Percentiles rank a stretch among this genome's conserved stretches.
These are phyloP conservation scores for Erythrophleum ivorense DNA, from an alignment of 331 rosid species.

Conservation along the genomic window DNA sequence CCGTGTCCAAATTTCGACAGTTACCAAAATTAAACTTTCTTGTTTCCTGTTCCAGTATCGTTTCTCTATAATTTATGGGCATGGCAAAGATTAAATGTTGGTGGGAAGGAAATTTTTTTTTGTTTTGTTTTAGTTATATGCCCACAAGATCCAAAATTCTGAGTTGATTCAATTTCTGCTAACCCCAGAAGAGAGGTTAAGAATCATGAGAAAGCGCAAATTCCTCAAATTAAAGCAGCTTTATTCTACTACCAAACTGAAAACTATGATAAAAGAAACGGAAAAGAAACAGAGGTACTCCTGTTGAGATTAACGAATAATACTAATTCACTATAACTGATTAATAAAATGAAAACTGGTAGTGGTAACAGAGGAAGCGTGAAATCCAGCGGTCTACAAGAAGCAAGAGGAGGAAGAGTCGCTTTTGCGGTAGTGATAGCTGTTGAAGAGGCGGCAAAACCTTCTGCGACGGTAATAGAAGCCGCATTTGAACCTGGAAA, in stretches of 20 bases:
- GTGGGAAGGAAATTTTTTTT: background rate
- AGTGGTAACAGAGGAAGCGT: background rate
- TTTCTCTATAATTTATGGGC: background rate
- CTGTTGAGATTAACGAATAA: background rate
- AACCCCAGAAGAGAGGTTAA: conserved; percentile 8
- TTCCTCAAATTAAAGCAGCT: background rate
- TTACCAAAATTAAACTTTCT: background rate
- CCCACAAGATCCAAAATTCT: background rate
- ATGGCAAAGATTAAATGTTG: background rate
- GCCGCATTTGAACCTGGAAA: conserved; percentile 58
- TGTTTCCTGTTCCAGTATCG: background rate
- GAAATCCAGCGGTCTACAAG: conserved; percentile 40
- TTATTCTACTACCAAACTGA: background rate
- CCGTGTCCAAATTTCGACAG: background rate
- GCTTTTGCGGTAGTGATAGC: conserved; percentile 31
- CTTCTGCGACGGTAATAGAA: conserved; percentile 62
- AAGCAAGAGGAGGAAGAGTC: conserved; percentile 48
- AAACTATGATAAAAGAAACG: background rate
- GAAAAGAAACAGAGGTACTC: background rate
- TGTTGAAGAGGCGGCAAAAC: conserved; percentile 45
- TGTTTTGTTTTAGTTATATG: background rate
- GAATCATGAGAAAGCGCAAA: background rate
- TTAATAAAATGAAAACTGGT: background rate
- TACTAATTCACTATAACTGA: background rate
- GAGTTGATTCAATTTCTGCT: background rate